These are phyloP conservation scores for Rhizopogon vinicolor DNA, from an alignment of 768 basidiomycete species.

Conservation along the genomic window DNA sequence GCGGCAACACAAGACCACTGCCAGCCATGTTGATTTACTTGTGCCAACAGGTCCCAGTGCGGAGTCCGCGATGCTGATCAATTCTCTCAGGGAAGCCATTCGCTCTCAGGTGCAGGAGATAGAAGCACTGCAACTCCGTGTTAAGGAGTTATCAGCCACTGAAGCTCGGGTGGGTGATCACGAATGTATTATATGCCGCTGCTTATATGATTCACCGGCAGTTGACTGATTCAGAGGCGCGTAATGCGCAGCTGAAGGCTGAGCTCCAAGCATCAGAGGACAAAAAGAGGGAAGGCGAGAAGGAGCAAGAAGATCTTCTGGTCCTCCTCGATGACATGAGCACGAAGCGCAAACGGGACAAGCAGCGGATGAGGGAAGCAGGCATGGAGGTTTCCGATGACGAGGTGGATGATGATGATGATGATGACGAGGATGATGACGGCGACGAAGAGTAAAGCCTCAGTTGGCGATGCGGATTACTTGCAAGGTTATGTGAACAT, in stretches of 20 bases:
- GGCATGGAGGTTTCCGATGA: constrained; percentile 92
- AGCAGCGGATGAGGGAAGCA: constrained; percentile 64
- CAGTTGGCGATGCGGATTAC: background rate
- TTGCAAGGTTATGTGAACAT: background rate
- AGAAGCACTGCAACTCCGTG: constrained; percentile 55
- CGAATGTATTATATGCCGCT: background rate
- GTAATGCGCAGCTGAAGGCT: constrained; percentile 41
- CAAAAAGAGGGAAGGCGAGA: constrained; percentile 80
- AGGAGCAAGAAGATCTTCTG: constrained; percentile 94
- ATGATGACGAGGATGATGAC: constrained; percentile 37
- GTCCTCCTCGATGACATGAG: constrained; percentile 92
- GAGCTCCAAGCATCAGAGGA: constrained; percentile 51
- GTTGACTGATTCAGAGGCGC: constrained; percentile 41
- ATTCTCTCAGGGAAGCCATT: constrained; percentile 80
- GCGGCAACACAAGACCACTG: constrained; percentile 9
- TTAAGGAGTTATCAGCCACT: constrained; percentile 37
- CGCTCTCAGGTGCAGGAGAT: constrained; percentile 80
- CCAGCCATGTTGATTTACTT: background rate
- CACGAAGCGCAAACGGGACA: constrained; percentile 81
- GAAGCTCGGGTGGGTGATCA: constrained; percentile 32
- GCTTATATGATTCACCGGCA: constrained; percentile 16
- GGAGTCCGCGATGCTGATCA: constrained; percentile 77
- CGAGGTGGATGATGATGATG: constrained; percentile 72
- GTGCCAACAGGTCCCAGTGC: constrained; percentile 52
- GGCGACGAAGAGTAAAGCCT: constrained; percentile 15